Evolutionary conservation across 2,329 filamentous ascomycete genomes (phyloP).

Genomic region (Nothopassalora personata): DNA sequence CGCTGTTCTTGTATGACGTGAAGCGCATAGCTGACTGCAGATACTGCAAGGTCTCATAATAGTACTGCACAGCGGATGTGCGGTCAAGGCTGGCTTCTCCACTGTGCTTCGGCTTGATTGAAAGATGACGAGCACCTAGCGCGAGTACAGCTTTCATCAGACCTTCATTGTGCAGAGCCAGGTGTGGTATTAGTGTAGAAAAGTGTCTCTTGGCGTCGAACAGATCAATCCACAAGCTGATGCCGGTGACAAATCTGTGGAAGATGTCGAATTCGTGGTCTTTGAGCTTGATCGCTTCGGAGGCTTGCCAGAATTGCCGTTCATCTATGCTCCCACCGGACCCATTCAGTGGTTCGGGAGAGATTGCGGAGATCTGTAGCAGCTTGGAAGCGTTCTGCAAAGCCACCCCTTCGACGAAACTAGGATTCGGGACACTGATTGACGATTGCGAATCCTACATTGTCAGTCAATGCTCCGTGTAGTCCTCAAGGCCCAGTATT

Average conservation of each 20-base stretch:
- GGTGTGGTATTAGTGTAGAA: conserved; percentile 34
- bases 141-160: conserved; percentile 55
- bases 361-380: conserved; percentile 23
- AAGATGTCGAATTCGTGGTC: conserved; percentile 38
- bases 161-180: conserved; percentile 50
- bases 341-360: conserved; percentile 14
- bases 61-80: conserved; percentile 46
- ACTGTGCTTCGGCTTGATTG: conserved; percentile 32
- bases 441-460: not conserved
- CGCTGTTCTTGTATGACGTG: conserved; percentile 52
- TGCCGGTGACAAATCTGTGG: conserved; percentile 35
- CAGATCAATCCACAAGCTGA: conserved; percentile 41
- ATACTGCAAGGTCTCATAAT: conserved; percentile 59
- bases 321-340: conserved; percentile 18
- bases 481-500: not conserved
- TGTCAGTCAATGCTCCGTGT: not conserved
- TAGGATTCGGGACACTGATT: conserved; percentile 5
- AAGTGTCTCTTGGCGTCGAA: conserved; percentile 41
- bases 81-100: conserved; percentile 27
- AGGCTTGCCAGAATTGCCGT: conserved; percentile 25
- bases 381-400: conserved; percentile 23
- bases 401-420: conserved; percentile 16
- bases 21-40: conserved; percentile 56
- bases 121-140: conserved; percentile 50
- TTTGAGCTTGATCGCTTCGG: conserved; percentile 26